Base-by-base conservation (phyloP, 495 filamentous ascomycete genomes). In the Talaromyces adpressus region DNA sequence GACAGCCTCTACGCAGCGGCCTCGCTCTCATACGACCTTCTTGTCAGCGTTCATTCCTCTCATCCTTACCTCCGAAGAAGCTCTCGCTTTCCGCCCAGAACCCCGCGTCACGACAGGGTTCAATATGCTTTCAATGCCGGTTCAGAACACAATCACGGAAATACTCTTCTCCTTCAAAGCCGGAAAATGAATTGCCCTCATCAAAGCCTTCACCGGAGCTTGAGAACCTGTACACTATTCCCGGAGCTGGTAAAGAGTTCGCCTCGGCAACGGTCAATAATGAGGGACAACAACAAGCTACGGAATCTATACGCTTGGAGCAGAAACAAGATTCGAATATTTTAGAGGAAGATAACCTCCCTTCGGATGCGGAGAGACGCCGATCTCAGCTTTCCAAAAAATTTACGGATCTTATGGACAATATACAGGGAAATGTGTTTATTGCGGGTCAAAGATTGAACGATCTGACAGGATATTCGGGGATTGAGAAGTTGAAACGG, bases 381-480 rank as follows among this genome's bases (percentile, higher is more conserved):
- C 83, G 93, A 72, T 90, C 86, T 60, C 75, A 85, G 61, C 69
- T 91, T 51, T 89, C 89, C 5, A 90, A 89, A 65, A 85, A 87
- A 64, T 87, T 97, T 70, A 85, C 82, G 56, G 70, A 81, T 57
- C 73, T 96, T 67, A 96, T 97, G 91, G 94, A 98, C 75, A 84
- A 90, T 64, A 71, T 97, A 25, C 91, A 96, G 70, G 85, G 90
- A 25, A 91, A 92, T 64, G 79, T 92, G 36, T 90, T 95, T 66
- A 83, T 87, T 61, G 92, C 92, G 11, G 89, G 90, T 4, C 92
- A 96, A 70, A 88, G 87, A 62, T 82, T 98, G 74, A 98, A 98
- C 73, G 89, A 91, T 68, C 80, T 96, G 56, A 98, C 95, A 1
- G 95, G 95, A 12, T 98, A 98, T 82, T 88, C 90, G 1, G 88